A percentile compares a stretch with the other conserved stretches of the same genome.
phyloP scores from a whole-genome alignment of 1,284 basidiomycete genomes.

The Naganishia liquefaciens region DNA sequence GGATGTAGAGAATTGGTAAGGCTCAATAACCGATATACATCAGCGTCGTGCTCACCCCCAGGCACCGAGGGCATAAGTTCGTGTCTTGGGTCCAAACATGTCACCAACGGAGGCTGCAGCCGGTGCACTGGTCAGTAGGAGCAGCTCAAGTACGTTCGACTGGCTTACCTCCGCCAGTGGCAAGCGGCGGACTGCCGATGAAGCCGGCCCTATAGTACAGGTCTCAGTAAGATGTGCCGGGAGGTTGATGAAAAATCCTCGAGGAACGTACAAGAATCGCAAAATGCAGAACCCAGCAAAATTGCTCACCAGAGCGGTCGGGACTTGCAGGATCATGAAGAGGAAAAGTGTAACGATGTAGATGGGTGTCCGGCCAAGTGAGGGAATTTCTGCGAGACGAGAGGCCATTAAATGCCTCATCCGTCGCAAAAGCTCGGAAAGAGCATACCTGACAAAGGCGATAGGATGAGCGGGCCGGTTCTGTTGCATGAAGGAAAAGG shows the following conservation, averaged over 20 bases:
- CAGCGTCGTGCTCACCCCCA: slow-evolving; percentile 37
- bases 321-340: slow-evolving; percentile 49
- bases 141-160: too few relatives aligned
- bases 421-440: background rate
- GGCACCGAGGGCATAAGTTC: slow-evolving; percentile 47
- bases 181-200: slow-evolving; percentile 45
- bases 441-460: slow-evolving; percentile 18
- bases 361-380: slow-evolving; percentile 43
- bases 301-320: slow-evolving; percentile 46
- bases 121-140: too few relatives aligned
- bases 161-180: slow-evolving; percentile 40
- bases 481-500: background rate
- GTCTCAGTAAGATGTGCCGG: background rate
- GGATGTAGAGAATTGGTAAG: background rate
- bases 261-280: slow-evolving; percentile 34
- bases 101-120: slow-evolving; percentile 31
- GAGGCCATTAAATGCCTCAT: background rate
- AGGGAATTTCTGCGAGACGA: slow-evolving; percentile 40
- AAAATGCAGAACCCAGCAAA: slow-evolving; percentile 47
- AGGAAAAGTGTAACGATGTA: slow-evolving; percentile 49
- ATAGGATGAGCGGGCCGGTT: slow-evolving; percentile 43
- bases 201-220: slow-evolving; percentile 39
- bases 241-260: background rate
- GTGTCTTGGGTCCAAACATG: slow-evolving; percentile 40
- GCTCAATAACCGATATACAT: background rate